Conservation (phyloP, 1,139 yeast species). For the Yamadazyma friedrichii region DNA sequence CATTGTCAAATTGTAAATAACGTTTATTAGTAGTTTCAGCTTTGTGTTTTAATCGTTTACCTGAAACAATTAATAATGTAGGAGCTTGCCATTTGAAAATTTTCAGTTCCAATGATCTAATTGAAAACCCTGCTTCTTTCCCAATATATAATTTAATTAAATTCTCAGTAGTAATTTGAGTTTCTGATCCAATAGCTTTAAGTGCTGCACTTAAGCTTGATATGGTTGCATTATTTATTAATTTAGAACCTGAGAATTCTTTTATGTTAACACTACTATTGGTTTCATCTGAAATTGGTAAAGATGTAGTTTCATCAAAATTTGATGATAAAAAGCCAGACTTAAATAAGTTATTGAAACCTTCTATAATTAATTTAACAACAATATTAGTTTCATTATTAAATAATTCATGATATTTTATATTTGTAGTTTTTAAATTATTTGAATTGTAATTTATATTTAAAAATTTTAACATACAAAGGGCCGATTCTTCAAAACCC, state of each 20-base stretch:
- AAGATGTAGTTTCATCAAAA: constrained; percentile 5
- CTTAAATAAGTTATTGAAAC: constrained; percentile 33
- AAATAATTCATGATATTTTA: constrained; percentile 36
- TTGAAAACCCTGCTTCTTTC: constrained; percentile 77
- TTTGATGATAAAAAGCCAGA: constrained; percentile 20
- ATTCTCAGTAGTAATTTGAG: constrained; percentile 34
- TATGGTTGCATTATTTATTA: constrained; percentile 40
- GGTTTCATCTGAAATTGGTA: background rate
- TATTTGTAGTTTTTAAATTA: constrained; percentile 18
- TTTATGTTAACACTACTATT: background rate
- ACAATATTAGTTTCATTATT: constrained; percentile 27
- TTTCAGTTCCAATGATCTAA: constrained; percentile 80
- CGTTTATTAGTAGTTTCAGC: constrained; percentile 44
- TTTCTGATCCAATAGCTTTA: constrained; percentile 16
- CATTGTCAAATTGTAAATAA: constrained; percentile 49
- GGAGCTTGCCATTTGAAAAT: constrained; percentile 93
- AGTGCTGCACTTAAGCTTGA: constrained; percentile 41
- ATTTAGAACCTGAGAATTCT: constrained; percentile 31
- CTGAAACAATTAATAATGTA: constrained; percentile 66
- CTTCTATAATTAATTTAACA: constrained; percentile 39
- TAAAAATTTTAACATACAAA: constrained; percentile 38
- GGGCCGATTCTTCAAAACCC: constrained; percentile 31
- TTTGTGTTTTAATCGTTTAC: constrained; percentile 49
- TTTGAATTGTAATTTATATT: constrained; percentile 29
- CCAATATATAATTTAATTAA: constrained; percentile 71